Evolutionary conservation across 495 filamentous ascomycete species (phyloP).

Genomic region (Xylona heveae): DNA sequence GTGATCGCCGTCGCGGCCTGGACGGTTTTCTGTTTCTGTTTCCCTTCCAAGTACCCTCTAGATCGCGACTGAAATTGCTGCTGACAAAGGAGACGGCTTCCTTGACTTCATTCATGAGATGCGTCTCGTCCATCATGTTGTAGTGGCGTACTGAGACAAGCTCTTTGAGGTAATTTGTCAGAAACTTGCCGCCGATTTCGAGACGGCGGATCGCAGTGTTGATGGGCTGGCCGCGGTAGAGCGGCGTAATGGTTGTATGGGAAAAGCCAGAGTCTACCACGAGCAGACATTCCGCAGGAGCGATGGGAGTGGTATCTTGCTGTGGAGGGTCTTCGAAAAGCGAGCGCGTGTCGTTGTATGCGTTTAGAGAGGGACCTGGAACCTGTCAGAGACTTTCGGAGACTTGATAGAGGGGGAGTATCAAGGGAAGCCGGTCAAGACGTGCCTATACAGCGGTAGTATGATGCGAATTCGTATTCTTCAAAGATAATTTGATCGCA

Average conservation of each 20-base stretch:
- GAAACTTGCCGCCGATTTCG: constrained; percentile 75
- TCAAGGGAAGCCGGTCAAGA: constrained; percentile 2
- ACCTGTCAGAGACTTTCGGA: constrained; percentile 8
- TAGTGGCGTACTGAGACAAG: constrained; percentile 77
- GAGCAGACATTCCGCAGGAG: constrained; percentile 62
- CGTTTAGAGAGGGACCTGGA: constrained; percentile 49
- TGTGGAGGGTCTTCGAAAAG: constrained; percentile 29
- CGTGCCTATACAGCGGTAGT: constrained; percentile 53
- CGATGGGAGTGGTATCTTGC: constrained; percentile 19
- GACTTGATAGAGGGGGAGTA: constrained; percentile 2
- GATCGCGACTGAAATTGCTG: constrained; percentile 52
- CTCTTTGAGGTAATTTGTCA: constrained; percentile 90
- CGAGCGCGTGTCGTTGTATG: constrained; percentile 57
- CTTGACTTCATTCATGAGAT: constrained; percentile 90
- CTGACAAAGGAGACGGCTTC: constrained; percentile 75
- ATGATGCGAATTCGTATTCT: constrained; percentile 85
- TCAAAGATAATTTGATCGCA: constrained; percentile 96
- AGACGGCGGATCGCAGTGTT: constrained; percentile 70
- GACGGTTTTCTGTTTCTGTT: too few species aligned
- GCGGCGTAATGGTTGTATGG: constrained; percentile 77
- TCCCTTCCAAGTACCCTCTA: constrained; percentile 74
- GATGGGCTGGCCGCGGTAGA: constrained; percentile 59
- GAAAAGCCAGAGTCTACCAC: constrained; percentile 86
- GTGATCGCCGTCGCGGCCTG: constrained; percentile 20
- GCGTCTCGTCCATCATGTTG: constrained; percentile 81